Evolutionary conservation across 192 early-diverging fungal species (phyloP), one percentile per base, ranked within the genome.

Genomic region (Bifiguratus adelaidae): DNA sequence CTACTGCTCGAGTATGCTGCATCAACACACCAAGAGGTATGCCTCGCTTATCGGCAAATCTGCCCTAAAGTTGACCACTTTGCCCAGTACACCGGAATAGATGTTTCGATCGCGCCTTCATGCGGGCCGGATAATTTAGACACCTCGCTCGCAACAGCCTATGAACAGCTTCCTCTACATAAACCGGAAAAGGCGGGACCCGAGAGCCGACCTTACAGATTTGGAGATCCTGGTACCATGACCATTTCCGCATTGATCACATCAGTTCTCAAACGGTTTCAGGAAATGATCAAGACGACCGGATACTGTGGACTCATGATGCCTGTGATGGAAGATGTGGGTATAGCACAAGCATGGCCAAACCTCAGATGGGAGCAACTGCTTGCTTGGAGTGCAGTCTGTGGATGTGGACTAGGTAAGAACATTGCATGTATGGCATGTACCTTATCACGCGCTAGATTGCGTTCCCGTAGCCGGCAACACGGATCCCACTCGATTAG

Each of bases 401-500:
- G 49, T 19, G 49, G 49, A n/a, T 51, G 49, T 26, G 49, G 49
- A n/a, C 37, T 51, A 4, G 49, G 49, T 51, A 38, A 51, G 38
- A 27, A 7, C 15, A 21, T 40, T 7, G 37, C 16, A 15, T 6
- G 5, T 34, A 34, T 34, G 32, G 32, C 32, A 34, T 34, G 32
- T 11, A 5, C 32, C 15, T 34, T 15, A 15, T 6, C 7, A 11
- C 13, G 1, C 7, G 16, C 15, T 15, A 51, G 49, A 51, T 28
- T 51, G 49, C 16, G 37, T 51, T 0, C 49, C 49, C 15, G 41
- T 51, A 25, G 49, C 36, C 3, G 49, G 49, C 2, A 37, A 51
- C 28, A 51, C 49, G 12, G 9, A 21, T n/a, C 9, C 41, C 23
- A 40, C 36, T 5, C 13, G 24, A 8, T 16, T 51, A 15, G 49